Percentiles rank a stretch among this genome's conserved stretches.
Conservation (phyloP, 306 rosid genomes). For the Elaeagnus macrophylla region DNA sequence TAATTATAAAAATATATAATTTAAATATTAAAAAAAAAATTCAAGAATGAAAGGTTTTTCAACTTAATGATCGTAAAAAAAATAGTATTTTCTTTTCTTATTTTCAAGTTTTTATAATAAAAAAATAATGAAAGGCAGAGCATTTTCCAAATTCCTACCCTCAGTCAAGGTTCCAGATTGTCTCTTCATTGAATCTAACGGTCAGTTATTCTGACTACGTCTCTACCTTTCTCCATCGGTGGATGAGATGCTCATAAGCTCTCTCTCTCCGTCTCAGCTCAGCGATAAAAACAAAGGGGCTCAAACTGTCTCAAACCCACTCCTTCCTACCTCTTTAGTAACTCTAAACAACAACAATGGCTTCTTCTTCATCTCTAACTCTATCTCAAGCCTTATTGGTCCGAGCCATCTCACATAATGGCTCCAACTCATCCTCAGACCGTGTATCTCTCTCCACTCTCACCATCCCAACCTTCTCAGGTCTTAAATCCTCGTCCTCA, state of each 20-base stretch:
- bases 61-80: background rate
- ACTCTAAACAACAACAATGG: constrained; percentile 33
- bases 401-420: constrained; percentile 54
- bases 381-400: constrained; percentile 63
- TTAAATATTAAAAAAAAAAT: background rate
- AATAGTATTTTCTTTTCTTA: background rate
- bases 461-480: constrained; percentile 47
- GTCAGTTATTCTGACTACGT: constrained; percentile 13
- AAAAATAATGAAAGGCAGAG: constrained; percentile 37
- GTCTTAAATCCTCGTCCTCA: constrained; percentile 46
- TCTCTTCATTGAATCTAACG: constrained; percentile 23
- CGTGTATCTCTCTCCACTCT: constrained; percentile 44
- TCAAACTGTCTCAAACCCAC: constrained; percentile 1
- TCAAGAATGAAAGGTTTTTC: background rate
- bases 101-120: background rate
- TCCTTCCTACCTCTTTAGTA: constrained; percentile 7
- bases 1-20: too few species aligned
- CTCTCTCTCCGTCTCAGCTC: constrained; percentile 3
- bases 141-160: constrained; percentile 32
- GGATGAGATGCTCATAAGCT: constrained; percentile 32
- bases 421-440: constrained; percentile 36
- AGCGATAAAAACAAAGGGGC: constrained; percentile 23
- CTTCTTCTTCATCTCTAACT: constrained; percentile 66
- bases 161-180: constrained; percentile 32
- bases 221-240: constrained; percentile 26